A percentile compares a stretch with the other conserved stretches of the same genome.
These are phyloP conservation scores for Inonotus hispidus DNA, from an alignment of 1,284 basidiomycete species.

Conservation along the genomic window DNA sequence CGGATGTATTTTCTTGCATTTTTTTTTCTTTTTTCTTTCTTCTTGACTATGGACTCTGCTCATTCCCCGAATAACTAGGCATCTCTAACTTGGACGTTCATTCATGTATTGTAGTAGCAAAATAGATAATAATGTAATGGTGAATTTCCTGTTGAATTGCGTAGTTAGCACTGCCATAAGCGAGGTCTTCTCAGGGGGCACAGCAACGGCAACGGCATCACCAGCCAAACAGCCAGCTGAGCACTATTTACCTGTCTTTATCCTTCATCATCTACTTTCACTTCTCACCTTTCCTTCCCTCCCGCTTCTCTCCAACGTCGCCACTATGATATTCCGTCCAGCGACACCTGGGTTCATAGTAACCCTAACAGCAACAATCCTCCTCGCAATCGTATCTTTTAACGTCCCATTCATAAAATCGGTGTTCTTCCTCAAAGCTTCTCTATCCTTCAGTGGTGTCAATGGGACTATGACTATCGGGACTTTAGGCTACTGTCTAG, in stretches of 20 bases:
- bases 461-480: conserved; percentile 73
- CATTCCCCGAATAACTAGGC: too few relatives aligned
- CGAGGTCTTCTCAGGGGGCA: neutral
- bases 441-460: conserved; percentile 42
- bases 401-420: conserved; percentile 82
- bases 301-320: neutral
- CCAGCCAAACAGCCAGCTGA: neutral
- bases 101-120: neutral
- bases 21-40: too few relatives aligned
- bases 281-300: neutral
- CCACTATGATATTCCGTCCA: conserved; percentile 45
- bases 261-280: neutral
- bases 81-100: neutral
- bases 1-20: too few relatives aligned
- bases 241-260: neutral
- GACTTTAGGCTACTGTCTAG: conserved; percentile 77
- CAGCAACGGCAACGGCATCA: neutral
- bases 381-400: conserved; percentile 81
- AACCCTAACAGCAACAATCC: conserved; percentile 65
- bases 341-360: conserved; percentile 83
- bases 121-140: neutral
- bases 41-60: too few relatives aligned
- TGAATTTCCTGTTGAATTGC: neutral
- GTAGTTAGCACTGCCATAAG: neutral
- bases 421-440: conserved; percentile 79